These are phyloP conservation scores for Pseudogymnoascus sp. DNA, from an alignment of 2,329 filamentous ascomycete species.

Conservation along the genomic window DNA sequence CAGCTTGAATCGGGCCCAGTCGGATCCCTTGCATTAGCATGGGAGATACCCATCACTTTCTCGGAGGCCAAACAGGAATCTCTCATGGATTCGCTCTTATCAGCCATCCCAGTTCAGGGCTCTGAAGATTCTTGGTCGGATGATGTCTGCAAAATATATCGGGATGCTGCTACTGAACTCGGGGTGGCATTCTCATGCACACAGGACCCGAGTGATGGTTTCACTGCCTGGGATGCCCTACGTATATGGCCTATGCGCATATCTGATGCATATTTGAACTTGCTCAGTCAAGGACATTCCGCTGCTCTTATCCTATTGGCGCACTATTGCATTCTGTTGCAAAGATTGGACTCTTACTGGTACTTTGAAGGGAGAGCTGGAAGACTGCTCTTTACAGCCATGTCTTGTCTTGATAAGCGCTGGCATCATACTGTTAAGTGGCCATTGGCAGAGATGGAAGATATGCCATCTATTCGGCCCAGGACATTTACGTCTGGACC, in stretches of 20 bases:
- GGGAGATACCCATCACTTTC: slow-evolving; percentile 14
- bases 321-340: slow-evolving; percentile 19
- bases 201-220: slow-evolving; percentile 3
- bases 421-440: slow-evolving; percentile 13
- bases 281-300: slow-evolving; percentile 13
- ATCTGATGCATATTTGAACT: slow-evolving; percentile 13
- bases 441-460: slow-evolving; percentile 6
- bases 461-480: not conserved
- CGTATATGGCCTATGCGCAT: slow-evolving; percentile 18
- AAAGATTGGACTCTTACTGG: slow-evolving; percentile 16
- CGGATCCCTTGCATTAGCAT: slow-evolving; percentile 9
- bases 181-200: slow-evolving; percentile 14
- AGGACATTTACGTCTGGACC: not conserved
- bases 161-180: slow-evolving; percentile 13
- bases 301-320: slow-evolving; percentile 18
- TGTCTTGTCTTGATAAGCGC: slow-evolving; percentile 9
- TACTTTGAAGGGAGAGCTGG: slow-evolving; percentile 15
- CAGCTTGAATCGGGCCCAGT: slow-evolving; percentile 13
- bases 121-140: slow-evolving; percentile 11
- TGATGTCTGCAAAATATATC: slow-evolving; percentile 11
- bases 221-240: slow-evolving; percentile 18
- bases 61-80: not conserved
- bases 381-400: slow-evolving; percentile 10
- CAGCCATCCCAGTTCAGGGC: slow-evolving; percentile 3
- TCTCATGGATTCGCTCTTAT: slow-evolving; percentile 10